Conservation (phyloP, 2,329 filamentous ascomycete species). For the Aspergillus felis region DNA sequence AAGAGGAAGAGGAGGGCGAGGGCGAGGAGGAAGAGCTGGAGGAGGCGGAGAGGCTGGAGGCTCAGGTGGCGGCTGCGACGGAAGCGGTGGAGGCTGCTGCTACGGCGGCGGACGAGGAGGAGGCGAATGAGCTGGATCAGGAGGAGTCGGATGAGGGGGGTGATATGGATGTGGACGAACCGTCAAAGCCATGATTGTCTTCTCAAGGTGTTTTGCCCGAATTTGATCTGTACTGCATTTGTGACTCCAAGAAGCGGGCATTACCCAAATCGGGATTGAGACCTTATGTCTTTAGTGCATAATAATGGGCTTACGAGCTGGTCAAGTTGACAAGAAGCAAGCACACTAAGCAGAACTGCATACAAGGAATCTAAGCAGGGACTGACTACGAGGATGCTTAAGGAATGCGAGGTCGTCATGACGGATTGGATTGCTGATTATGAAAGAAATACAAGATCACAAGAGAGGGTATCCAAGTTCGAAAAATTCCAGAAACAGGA, state of each 20-base stretch:
- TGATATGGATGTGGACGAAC: constrained; percentile 7
- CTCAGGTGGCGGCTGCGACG: constrained; percentile 24
- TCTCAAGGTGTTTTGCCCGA: background rate
- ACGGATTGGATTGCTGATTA: background rate
- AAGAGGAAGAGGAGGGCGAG: constrained; percentile 6
- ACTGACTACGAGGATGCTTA: background rate
- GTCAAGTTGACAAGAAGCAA: no score
- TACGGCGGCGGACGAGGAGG: constrained; percentile 19
- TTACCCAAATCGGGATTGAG: no score
- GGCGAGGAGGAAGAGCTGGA: constrained; percentile 32
- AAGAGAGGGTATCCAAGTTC: background rate
- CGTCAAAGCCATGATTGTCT: background rate
- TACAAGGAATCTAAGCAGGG: background rate
- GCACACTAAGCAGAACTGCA: no score
- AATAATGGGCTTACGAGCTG: no score
- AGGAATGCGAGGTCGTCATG: background rate
- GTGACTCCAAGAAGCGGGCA: no score
- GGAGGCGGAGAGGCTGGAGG: constrained; percentile 28
- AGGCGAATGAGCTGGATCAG: constrained; percentile 17
- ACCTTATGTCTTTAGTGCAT: no score
- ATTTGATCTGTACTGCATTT: background rate
- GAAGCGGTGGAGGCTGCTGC: constrained; percentile 18
- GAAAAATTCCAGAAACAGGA: background rate
- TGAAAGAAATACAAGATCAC: background rate
- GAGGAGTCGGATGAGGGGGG: constrained; percentile 11